A percentile compares a stretch with the other conserved stretches of the same genome.
Conservation (phyloP, 441 rosid genomes). For the Manihot esculenta region DNA sequence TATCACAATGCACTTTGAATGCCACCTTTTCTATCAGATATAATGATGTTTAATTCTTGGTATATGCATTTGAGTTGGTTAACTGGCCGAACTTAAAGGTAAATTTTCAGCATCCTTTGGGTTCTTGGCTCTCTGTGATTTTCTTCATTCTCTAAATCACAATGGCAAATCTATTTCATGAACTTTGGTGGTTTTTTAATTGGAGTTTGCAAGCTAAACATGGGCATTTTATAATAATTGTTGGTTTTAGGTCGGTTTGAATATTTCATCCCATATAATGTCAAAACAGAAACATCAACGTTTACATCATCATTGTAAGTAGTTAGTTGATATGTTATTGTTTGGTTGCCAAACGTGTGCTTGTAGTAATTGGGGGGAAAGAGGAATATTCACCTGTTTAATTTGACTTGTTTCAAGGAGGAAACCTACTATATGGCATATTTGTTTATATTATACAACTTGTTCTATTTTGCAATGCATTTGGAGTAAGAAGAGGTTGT, state of each 20-base stretch:
- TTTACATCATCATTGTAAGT: not conserved
- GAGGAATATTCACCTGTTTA: not conserved
- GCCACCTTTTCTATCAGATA: not conserved
- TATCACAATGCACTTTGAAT: not conserved
- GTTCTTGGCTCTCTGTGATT: not conserved
- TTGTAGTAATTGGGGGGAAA: not conserved
- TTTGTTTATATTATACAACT: too few relatives aligned
- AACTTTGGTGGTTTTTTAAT: not conserved
- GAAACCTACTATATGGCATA: too few relatives aligned
- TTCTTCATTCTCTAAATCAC: not conserved
- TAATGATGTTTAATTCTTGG: not conserved
- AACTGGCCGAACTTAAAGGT: not conserved
- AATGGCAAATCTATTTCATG: not conserved
- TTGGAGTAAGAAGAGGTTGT: too few relatives aligned
- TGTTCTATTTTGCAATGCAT: too few relatives aligned
- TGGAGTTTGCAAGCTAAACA: too few relatives aligned
- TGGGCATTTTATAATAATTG: not conserved
- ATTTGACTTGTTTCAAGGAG: too few relatives aligned
- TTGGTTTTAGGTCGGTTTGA: not conserved
- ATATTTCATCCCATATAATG: not conserved
- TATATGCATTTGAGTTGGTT: not conserved
- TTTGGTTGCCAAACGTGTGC: not conserved
- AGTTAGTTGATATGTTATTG: not conserved
- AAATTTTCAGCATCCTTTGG: not conserved
- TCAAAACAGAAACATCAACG: not conserved